Percentiles rank a stretch among this genome's conserved stretches.
Conservation (phyloP, 2,329 filamentous ascomycete genomes). For the Trichoderma sp. region DNA sequence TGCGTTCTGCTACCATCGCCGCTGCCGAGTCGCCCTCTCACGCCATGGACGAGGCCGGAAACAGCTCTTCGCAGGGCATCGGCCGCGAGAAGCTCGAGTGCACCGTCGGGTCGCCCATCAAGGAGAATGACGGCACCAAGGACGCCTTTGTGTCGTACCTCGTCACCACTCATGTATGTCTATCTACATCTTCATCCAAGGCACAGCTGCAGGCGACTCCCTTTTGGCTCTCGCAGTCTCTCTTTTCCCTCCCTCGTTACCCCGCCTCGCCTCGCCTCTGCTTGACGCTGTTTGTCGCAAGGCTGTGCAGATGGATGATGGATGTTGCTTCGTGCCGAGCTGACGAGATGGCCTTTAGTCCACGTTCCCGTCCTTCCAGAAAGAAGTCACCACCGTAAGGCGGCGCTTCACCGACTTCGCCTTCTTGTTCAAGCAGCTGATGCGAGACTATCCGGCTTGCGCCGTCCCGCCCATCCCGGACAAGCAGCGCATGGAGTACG, state of each 20-base stretch:
- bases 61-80: slow-evolving; percentile 53
- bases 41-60: slow-evolving; percentile 44
- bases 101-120: slow-evolving; percentile 76
- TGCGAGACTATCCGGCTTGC: slow-evolving; percentile 82
- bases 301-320: not conserved
- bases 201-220: not conserved
- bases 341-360: slow-evolving; percentile 54
- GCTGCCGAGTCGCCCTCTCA: slow-evolving; percentile 30
- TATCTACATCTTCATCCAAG: not conserved
- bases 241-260: not conserved
- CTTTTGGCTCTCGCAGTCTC: not conserved
- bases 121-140: slow-evolving; percentile 95
- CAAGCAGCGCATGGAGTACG: slow-evolving; percentile 99
- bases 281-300: not conserved
- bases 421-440: slow-evolving; percentile 89
- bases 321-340: not conserved
- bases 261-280: not conserved
- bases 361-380: slow-evolving; percentile 90
- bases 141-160: slow-evolving; percentile 96
- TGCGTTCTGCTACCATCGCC: slow-evolving; percentile 19
- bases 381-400: slow-evolving; percentile 72
- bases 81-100: slow-evolving; percentile 78
- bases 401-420: slow-evolving; percentile 97
- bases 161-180: slow-evolving; percentile 76
- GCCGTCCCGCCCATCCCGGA: slow-evolving; percentile 93